A percentile compares a stretch with the other conserved stretches of the same genome.
These are phyloP conservation scores for Fusarium liriodendri DNA, from an alignment of 2,329 filamentous ascomycete genomes.

Conservation along the genomic window DNA sequence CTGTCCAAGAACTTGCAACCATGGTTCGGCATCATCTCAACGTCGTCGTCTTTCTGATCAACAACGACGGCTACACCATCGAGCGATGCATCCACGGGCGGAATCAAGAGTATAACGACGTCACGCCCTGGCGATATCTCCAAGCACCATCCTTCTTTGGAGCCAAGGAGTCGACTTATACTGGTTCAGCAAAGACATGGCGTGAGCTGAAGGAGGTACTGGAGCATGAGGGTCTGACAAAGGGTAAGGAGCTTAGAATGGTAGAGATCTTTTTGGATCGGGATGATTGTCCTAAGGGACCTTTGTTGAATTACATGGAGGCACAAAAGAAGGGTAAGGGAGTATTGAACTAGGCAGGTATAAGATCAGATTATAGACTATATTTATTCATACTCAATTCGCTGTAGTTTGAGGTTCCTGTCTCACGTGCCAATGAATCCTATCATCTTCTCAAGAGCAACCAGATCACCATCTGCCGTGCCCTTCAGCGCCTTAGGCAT, in stretches of 20 bases:
- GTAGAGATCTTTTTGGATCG: conserved; percentile 48
- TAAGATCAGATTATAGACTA: neutral
- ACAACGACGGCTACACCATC: conserved; percentile 70
- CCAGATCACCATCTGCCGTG: too few relatives aligned
- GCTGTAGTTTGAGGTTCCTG: neutral
- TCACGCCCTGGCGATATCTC: conserved; percentile 63
- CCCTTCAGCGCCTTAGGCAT: neutral
- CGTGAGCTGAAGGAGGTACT: conserved; percentile 52
- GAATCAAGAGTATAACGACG: conserved; percentile 65
- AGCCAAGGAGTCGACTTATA: conserved; percentile 53
- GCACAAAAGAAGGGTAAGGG: neutral
- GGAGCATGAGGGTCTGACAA: neutral
- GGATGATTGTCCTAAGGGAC: conserved; percentile 46
- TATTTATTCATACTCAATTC: neutral
- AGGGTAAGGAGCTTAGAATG: conserved; percentile 47
- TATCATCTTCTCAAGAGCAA: too few relatives aligned
- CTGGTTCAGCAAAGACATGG: conserved; percentile 54
- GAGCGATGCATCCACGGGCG: conserved; percentile 68
- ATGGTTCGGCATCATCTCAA: conserved; percentile 67
- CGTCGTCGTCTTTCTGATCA: conserved; percentile 64
- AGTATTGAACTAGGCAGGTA: neutral
- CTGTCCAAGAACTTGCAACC: conserved; percentile 72
- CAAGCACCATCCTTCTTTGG: conserved; percentile 62
- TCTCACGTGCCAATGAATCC: neutral
- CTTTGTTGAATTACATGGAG: conserved; percentile 26